A percentile compares a stretch with the other conserved stretches of the same genome.
Evolutionary conservation across 371 early-diverging fungal genomes (phyloP).

Genomic region (Amoeboaphelidium protococcarum): DNA sequence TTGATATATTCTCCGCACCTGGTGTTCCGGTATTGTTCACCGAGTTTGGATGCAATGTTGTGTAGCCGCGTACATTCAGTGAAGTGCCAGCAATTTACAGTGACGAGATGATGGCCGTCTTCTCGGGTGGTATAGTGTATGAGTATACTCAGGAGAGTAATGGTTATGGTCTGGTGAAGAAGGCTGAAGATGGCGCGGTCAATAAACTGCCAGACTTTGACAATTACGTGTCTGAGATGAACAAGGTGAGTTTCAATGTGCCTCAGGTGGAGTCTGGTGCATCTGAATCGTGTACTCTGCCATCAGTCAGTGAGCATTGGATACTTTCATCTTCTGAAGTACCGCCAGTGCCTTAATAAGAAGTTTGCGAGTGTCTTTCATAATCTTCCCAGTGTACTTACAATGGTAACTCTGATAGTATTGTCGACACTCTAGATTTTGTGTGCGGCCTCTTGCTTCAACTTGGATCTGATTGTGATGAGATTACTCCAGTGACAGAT

Average conservation of each 20-base stretch:
- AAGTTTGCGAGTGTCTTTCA: constrained; percentile 38
- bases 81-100: constrained; percentile 29
- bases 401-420: too few species aligned
- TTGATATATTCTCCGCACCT: constrained; percentile 20
- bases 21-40: constrained; percentile 30
- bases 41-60: constrained; percentile 32
- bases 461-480: too few species aligned
- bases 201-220: constrained; percentile 16
- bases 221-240: constrained; percentile 19
- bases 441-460: too few species aligned
- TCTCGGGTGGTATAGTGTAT: constrained; percentile 51
- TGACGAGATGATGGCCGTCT: constrained; percentile 27
- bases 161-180: constrained; percentile 40
- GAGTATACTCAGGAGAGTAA: constrained; percentile 53
- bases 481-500: too few species aligned
- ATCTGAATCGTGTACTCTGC: too few species aligned
- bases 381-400: too few species aligned
- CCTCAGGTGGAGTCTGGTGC: too few species aligned
- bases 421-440: too few species aligned
- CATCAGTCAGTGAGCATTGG: constrained; percentile 15
- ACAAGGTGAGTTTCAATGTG: too few species aligned
- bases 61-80: constrained; percentile 21
- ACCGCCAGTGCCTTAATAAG: constrained; percentile 37
- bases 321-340: constrained; percentile 8
- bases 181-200: constrained; percentile 16